These are phyloP conservation scores for Neopestalotiopsis rosae DNA, from an alignment of 2,329 filamentous ascomycete species.

Conservation along the genomic window DNA sequence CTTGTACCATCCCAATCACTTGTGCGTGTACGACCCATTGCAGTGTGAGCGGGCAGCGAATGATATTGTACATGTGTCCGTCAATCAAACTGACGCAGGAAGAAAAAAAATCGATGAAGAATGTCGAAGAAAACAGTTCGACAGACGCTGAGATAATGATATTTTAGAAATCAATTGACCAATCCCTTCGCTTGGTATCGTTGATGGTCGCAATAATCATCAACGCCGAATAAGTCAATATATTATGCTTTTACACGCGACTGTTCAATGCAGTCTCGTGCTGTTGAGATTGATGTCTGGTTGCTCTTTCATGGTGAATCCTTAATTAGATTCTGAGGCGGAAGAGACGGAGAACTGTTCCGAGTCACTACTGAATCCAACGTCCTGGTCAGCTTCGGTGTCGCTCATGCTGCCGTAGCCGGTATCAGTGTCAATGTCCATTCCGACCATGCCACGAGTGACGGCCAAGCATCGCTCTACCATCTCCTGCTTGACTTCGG, in stretches of 20 bases:
- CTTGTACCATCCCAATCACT: background rate
- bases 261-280: background rate
- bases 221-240: background rate
- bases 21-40: background rate
- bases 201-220: background rate
- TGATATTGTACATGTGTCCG: slow-evolving; percentile 6
- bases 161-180: background rate
- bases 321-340: background rate
- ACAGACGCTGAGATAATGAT: background rate
- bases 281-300: background rate
- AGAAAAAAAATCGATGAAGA: background rate
- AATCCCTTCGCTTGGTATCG: background rate
- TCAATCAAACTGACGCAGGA: background rate
- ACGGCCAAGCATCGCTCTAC: slow-evolving; percentile 61
- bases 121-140: background rate
- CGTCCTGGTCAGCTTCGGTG: slow-evolving; percentile 36
- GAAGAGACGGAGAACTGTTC: slow-evolving; percentile 12
- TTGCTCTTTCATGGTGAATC: background rate
- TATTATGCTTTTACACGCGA: no score
- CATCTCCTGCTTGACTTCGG: slow-evolving; percentile 56
- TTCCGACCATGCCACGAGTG: slow-evolving; percentile 62
- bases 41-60: background rate
- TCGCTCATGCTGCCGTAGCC: slow-evolving; percentile 66
- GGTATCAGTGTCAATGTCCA: slow-evolving; percentile 59
- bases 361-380: slow-evolving; percentile 15